Evolutionary conservation across 2,329 filamentous ascomycete genomes (phyloP).

Genomic region (Pseudogymnoascus sp.): DNA sequence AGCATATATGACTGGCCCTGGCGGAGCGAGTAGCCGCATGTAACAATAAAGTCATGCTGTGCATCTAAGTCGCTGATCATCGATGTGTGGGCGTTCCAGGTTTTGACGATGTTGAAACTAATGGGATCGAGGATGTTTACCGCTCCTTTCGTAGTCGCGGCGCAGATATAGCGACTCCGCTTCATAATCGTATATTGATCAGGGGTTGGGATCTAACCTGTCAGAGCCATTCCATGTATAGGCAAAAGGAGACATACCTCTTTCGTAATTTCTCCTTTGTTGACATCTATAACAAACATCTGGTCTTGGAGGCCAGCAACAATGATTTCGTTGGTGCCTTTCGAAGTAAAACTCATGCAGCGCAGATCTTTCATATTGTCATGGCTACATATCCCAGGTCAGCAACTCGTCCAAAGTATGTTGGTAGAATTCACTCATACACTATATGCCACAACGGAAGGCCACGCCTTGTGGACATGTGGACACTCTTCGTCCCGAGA

Average conservation of each 20-base stretch:
- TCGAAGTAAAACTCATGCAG: slow-evolving; percentile 94
- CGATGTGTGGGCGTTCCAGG: slow-evolving; percentile 85
- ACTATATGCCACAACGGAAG: slow-evolving; percentile 82
- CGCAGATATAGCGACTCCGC: slow-evolving; percentile 83
- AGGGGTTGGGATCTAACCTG: slow-evolving; percentile 57
- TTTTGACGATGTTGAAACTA: slow-evolving; percentile 71
- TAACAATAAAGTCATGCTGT: slow-evolving; percentile 89
- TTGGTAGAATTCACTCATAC: slow-evolving; percentile 36
- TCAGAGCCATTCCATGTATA: slow-evolving; percentile 27
- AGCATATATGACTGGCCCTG: slow-evolving; percentile 75
- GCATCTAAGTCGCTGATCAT: slow-evolving; percentile 96
- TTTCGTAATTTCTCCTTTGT: slow-evolving; percentile 66
- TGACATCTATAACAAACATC: slow-evolving; percentile 71
- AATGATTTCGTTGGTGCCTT: slow-evolving; percentile 74
- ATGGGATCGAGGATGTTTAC: slow-evolving; percentile 81
- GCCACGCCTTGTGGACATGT: slow-evolving; percentile 80
- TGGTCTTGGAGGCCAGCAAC: slow-evolving; percentile 79
- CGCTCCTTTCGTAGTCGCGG: slow-evolving; percentile 73
- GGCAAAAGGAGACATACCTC: slow-evolving; percentile 40
- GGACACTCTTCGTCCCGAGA: slow-evolving; percentile 75
- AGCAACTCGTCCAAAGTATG: slow-evolving; percentile 17
- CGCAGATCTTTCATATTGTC: slow-evolving; percentile 77
- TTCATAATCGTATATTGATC: slow-evolving; percentile 89
- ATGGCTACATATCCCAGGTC: slow-evolving; percentile 41
- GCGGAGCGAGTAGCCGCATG: slow-evolving; percentile 85